A percentile compares a stretch with the other conserved stretches of the same genome.
phyloP scores from a whole-genome alignment of 441 rosid species.

The Erodium texanum region DNA sequence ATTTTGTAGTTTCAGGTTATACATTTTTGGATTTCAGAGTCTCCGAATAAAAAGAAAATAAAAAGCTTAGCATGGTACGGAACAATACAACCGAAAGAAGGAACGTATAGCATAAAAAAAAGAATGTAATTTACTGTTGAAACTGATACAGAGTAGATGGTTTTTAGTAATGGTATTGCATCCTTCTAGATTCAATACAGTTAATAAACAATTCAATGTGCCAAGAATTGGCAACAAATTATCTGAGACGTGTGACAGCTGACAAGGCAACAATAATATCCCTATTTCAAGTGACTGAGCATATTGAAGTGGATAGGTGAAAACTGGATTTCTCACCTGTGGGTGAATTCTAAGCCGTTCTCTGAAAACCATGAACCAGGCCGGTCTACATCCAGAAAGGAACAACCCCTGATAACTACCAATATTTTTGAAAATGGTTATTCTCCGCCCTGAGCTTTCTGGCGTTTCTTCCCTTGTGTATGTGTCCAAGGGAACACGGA shows the following conservation, averaged over 20 bases:
- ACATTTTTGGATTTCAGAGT: background rate
- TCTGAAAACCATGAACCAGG: conserved; percentile 95
- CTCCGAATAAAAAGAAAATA: background rate
- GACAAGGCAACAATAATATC: background rate
- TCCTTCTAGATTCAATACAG: background rate
- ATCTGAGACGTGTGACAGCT: conserved; percentile 1
- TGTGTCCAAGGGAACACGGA: conserved; percentile 61
- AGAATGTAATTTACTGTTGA: background rate
- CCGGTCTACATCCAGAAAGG: conserved; percentile 89
- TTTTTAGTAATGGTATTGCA: conserved; percentile 5
- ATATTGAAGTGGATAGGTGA: background rate
- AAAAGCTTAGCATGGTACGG: background rate
- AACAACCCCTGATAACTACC: conserved; percentile 84
- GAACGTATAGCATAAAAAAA: background rate
- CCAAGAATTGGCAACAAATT: background rate
- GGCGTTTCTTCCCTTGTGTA: conserved; percentile 70
- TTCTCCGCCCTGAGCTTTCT: conserved; percentile 55
- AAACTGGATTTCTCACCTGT: conserved; percentile 48
- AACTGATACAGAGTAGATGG: background rate
- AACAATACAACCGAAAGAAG: background rate
- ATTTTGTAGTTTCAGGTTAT: background rate
- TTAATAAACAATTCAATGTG: background rate
- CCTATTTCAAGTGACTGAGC: background rate
- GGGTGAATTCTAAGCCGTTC: conserved; percentile 91
- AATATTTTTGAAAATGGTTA: conserved; percentile 77